Base-by-base conservation (phyloP, 306 rosid species). In the Pachyrhizus erosus region DNA sequence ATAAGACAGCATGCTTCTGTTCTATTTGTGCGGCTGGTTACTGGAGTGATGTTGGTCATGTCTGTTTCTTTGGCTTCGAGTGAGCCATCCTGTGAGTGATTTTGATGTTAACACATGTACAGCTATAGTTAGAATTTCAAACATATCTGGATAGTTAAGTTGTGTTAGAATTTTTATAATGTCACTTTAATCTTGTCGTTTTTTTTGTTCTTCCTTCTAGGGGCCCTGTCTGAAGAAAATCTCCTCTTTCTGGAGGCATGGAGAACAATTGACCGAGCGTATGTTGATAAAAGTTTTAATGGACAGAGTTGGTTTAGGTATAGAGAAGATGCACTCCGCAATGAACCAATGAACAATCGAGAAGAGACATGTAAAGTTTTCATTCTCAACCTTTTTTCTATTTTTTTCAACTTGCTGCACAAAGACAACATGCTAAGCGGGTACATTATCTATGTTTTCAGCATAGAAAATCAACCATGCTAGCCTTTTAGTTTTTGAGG, bases 241-340 rank as follows among this genome's bases (percentile, higher is more conserved):
- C 93, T 93, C 26, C 88, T 96, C 76, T 96, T 96, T 90, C 77
- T 96, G 75, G 99, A 96, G 92, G 99, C 99, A 0, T 96, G 99
- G 99, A 90, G 94, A 85, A 89, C 91, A 66, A 96, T 93, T 84
- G 99, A 96, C 77, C 89, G 98, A 61, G 98, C 99, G 27, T 96
- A 96, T 87, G 85, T 96, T 23, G 99, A 93, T 87, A 96, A 96
- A 87, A 85, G 80, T 78, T 96, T 96, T 78, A 92, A 96, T 69
- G 99, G 99, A 40, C 99, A 96, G 67, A 96, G 91, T 87, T 96
- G 99, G 99, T 96, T 96, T 83, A 92, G 91, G 78, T 96, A 92
- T 83, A 92, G 99, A 89, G 99, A 96, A 87, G 85, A 91, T 87
- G 98, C 97, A 46, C 83, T 96, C 52, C 92, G 90, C 76, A 89